phyloP scores from a whole-genome alignment of 495 filamentous ascomycete species.

The Penicillium bialowiezense region DNA sequence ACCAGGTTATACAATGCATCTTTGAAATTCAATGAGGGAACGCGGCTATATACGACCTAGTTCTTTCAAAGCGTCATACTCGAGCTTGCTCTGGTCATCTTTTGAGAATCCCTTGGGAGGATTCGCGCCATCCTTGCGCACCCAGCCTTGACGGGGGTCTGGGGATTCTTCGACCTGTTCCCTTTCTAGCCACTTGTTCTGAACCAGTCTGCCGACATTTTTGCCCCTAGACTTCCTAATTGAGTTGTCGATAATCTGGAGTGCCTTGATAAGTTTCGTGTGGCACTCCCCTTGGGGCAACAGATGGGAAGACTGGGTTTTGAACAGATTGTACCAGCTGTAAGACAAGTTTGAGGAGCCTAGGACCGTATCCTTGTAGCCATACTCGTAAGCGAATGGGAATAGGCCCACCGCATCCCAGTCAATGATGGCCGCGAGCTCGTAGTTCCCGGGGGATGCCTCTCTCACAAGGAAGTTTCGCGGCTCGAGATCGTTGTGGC shows the following conservation, averaged over 20 bases:
- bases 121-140: not conserved
- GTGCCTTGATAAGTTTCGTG: slow-evolving; percentile 1
- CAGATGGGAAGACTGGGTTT: slow-evolving; percentile 1
- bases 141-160: not conserved
- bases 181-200: not conserved
- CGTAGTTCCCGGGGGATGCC: not conserved
- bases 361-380: not conserved
- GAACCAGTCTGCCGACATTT: not conserved
- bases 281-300: slow-evolving; percentile 1
- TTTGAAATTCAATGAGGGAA: too few relatives aligned
- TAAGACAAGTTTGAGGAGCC: not conserved
- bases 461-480: slow-evolving; percentile 1
- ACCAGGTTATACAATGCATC: too few relatives aligned
- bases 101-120: not conserved
- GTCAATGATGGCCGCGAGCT: not conserved
- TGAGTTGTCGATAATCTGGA: slow-evolving; percentile 1
- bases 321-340: not conserved
- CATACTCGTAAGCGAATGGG: slow-evolving; percentile 1
- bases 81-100: not conserved
- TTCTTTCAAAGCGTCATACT: not conserved
- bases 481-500: slow-evolving; percentile 4
- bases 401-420: not conserved
- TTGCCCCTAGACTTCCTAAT: not conserved
- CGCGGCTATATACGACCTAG: not conserved
- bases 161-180: slow-evolving; percentile 2